These are phyloP conservation scores for Mycena pura DNA, from an alignment of 768 basidiomycete species.

Conservation along the genomic window DNA sequence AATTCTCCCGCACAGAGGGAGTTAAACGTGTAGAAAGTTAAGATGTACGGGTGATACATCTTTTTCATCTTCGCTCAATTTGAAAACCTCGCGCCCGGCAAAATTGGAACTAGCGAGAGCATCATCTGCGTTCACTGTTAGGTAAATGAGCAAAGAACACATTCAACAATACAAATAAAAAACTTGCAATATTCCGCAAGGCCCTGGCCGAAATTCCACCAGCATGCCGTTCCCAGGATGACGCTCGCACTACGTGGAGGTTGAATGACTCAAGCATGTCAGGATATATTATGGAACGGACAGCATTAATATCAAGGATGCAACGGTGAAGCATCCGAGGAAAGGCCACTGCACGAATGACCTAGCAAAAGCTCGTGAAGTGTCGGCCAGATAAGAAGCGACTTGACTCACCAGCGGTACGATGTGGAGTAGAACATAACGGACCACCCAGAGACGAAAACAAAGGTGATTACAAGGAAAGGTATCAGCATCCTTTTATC, in stretches of 20 bases:
- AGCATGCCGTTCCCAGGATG: slow-evolving; percentile 55
- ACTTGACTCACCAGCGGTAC: slow-evolving; percentile 47
- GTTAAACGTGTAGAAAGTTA: too few relatives aligned
- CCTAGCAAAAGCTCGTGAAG: slow-evolving; percentile 44
- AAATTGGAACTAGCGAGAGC: slow-evolving; percentile 47
- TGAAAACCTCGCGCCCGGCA: slow-evolving; percentile 46
- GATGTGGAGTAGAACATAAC: slow-evolving; percentile 56
- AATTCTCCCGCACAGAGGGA: too few relatives aligned
- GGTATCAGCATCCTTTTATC: slow-evolving; percentile 44
- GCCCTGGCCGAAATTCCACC: slow-evolving; percentile 60
- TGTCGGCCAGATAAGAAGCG: slow-evolving; percentile 27
- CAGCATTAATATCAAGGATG: slow-evolving; percentile 50
- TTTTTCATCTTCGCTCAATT: slow-evolving; percentile 35
- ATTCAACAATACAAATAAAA: not conserved
- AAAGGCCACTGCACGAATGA: slow-evolving; percentile 55
- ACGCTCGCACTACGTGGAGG: slow-evolving; percentile 42
- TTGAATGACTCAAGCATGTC: slow-evolving; percentile 33
- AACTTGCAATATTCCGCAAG: slow-evolving; percentile 61
- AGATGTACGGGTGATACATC: too few relatives aligned
- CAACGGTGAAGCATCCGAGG: slow-evolving; percentile 51
- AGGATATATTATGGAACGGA: slow-evolving; percentile 23
- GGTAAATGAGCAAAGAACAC: slow-evolving; percentile 23
- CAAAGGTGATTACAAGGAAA: slow-evolving; percentile 50
- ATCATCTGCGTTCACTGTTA: slow-evolving; percentile 46
- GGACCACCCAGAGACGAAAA: slow-evolving; percentile 46